Conservation (phyloP, 805 yeast genomes). For the Metschnikowia cubensis region DNA sequence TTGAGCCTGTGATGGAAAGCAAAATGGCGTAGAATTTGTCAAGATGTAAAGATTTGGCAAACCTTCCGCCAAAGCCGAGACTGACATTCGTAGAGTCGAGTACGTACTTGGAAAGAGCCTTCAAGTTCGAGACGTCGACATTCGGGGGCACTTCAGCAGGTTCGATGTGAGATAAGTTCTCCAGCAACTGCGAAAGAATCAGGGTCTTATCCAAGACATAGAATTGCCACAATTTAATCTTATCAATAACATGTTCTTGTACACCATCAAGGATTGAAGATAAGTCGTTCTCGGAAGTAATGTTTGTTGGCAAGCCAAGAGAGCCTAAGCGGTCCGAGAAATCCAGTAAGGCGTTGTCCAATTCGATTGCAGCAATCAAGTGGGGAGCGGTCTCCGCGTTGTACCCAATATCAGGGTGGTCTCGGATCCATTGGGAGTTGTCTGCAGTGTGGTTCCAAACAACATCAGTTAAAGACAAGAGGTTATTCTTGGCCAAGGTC, state of each 20-base stretch:
- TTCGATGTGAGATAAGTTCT: constrained; percentile 28
- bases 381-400: constrained; percentile 87
- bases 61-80: constrained; percentile 28
- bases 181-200: constrained; percentile 37
- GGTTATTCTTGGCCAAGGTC: constrained; percentile 51
- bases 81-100: constrained; percentile 39
- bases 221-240: constrained; percentile 79
- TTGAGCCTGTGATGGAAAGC: constrained; percentile 18
- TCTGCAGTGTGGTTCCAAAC: constrained; percentile 95
- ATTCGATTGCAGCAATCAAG: constrained; percentile 74
- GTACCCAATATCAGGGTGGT: constrained; percentile 90
- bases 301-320: constrained; percentile 58
- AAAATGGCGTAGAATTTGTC: constrained; percentile 51
- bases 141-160: constrained; percentile 43
- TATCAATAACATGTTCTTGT: constrained; percentile 60
- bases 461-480: constrained; percentile 82
- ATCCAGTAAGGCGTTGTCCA: constrained; percentile 64
- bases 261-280: constrained; percentile 62
- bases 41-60: constrained; percentile 51
- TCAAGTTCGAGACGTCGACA: constrained; percentile 35
- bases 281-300: constrained; percentile 53
- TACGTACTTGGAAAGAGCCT: constrained; percentile 47
- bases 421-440: constrained; percentile 79
- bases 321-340: constrained; percentile 57
- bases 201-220: constrained; percentile 63